Percentiles rank a stretch among this genome's conserved stretches.
Conservation (phyloP, 805 yeast genomes). For the Nakazawaea ernobii region DNA sequence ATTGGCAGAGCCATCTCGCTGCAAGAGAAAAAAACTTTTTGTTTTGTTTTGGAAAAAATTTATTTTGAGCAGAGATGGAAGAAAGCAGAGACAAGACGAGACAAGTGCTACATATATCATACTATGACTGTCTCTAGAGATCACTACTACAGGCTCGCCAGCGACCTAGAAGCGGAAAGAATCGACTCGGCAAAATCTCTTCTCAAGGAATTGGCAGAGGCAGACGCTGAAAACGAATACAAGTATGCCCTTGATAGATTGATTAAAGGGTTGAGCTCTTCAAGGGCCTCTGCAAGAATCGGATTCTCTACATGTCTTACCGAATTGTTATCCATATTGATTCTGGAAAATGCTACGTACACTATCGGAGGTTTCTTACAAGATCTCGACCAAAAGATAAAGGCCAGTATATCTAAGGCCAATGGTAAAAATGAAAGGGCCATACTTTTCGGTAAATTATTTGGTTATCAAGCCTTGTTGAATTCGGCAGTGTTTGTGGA, state of each 20-base stretch:
- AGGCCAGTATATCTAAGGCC: slow-evolving; percentile 30
- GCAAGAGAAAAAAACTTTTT: no score
- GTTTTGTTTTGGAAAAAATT: no score
- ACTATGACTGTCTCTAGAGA: slow-evolving; percentile 61
- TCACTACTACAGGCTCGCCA: slow-evolving; percentile 69
- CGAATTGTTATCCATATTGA: slow-evolving; percentile 45
- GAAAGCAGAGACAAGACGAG: neutral
- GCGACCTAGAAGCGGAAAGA: slow-evolving; percentile 70
- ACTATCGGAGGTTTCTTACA: slow-evolving; percentile 32
- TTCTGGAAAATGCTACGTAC: slow-evolving; percentile 23
- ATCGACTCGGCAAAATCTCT: slow-evolving; percentile 64
- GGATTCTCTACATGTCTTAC: slow-evolving; percentile 88
- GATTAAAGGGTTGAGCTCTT: slow-evolving; percentile 74
- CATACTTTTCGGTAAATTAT: slow-evolving; percentile 72
- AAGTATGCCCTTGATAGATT: slow-evolving; percentile 74
- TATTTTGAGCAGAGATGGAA: neutral
- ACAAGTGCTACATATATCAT: neutral
- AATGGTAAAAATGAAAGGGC: slow-evolving; percentile 80
- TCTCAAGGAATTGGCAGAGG: slow-evolving; percentile 50
- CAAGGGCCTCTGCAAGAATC: slow-evolving; percentile 76
- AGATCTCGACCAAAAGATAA: slow-evolving; percentile 29
- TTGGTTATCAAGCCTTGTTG: slow-evolving; percentile 74
- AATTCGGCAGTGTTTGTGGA: slow-evolving; percentile 41
- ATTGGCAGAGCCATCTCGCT: no score
- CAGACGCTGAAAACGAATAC: slow-evolving; percentile 55